Evolutionary conservation across 208 protist genomes (phyloP).

Genomic region (Blastocrithidia nonstop): DNA sequence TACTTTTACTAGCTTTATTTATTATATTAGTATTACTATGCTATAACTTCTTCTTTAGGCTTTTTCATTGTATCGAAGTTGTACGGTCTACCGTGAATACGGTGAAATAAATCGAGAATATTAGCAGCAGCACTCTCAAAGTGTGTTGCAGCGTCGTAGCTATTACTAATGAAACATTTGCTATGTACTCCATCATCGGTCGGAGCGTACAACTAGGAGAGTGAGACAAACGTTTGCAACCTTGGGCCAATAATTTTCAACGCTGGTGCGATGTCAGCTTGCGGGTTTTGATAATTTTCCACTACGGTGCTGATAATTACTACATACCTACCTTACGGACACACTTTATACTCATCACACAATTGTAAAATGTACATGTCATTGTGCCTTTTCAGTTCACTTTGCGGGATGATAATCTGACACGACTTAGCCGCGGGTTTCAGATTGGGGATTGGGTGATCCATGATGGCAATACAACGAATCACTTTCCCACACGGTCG

Average conservation of each 20-base stretch:
- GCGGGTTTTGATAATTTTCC: conserved; percentile 89
- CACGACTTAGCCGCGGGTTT: conserved; percentile 63
- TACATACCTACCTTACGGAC: conserved; percentile 94
- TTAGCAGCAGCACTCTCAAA: conserved; percentile 97
- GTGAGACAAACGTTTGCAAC: conserved; percentile 75
- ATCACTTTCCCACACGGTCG: conserved; percentile 87
- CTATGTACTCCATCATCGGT: conserved; percentile 78
- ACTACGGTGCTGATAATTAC: conserved; percentile 95
- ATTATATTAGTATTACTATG: no score
- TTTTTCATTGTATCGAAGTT: conserved; percentile 60
- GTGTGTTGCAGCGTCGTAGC: conserved; percentile 95
- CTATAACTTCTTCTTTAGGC: conserved; percentile 5
- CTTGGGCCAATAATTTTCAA: conserved; percentile 89
- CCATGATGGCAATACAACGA: conserved; percentile 96
- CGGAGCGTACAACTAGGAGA: conserved; percentile 87
- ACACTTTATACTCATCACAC: conserved; percentile 90
- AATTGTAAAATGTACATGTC: conserved; percentile 98
- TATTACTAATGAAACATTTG: conserved; percentile 92
- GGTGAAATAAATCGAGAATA: conserved; percentile 93
- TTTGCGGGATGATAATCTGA: conserved; percentile 97
- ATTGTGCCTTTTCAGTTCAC: conserved; percentile 85
- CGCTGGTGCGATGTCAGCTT: conserved; percentile 86
- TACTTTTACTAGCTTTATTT: no score
- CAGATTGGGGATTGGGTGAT: conserved; percentile 81
- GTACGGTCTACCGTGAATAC: conserved; percentile 91